phyloP scores from a whole-genome alignment of 805 yeast species.

The Metschnikowia bowlesiae region DNA sequence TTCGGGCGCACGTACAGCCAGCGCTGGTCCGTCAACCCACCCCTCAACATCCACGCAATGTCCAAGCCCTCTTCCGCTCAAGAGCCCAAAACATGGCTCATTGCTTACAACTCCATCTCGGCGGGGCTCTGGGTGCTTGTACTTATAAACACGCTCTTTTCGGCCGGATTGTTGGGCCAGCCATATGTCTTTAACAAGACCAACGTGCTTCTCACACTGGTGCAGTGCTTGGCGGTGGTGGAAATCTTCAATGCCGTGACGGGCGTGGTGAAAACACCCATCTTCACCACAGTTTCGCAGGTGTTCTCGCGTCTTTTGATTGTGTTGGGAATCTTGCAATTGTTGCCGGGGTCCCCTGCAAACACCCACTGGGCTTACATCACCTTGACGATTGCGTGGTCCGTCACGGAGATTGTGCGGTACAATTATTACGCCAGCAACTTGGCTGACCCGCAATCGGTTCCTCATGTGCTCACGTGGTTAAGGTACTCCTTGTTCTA shows the following conservation, averaged over 20 bases:
- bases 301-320: slow-evolving; percentile 80
- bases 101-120: slow-evolving; percentile 40
- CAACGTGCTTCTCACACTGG: slow-evolving; percentile 50
- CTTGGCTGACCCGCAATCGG: slow-evolving; percentile 44
- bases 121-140: slow-evolving; percentile 41
- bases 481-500: slow-evolving; percentile 80
- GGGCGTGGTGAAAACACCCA: slow-evolving; percentile 83
- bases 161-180: slow-evolving; percentile 47
- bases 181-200: slow-evolving; percentile 62
- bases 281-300: slow-evolving; percentile 80
- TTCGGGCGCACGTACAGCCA: background rate
- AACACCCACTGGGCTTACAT: slow-evolving; percentile 55
- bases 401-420: slow-evolving; percentile 88
- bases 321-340: slow-evolving; percentile 74
- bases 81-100: slow-evolving; percentile 34
- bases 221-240: slow-evolving; percentile 75
- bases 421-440: slow-evolving; percentile 82
- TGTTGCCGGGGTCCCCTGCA: slow-evolving; percentile 72
- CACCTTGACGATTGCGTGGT: slow-evolving; percentile 78
- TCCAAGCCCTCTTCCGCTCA: slow-evolving; percentile 3
- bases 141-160: slow-evolving; percentile 36
- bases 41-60: background rate
- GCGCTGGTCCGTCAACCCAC: background rate
- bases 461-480: slow-evolving; percentile 59
- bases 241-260: slow-evolving; percentile 75